phyloP scores from a whole-genome alignment of 2,329 filamentous ascomycete species.

The Didymellaceae sp. region DNA sequence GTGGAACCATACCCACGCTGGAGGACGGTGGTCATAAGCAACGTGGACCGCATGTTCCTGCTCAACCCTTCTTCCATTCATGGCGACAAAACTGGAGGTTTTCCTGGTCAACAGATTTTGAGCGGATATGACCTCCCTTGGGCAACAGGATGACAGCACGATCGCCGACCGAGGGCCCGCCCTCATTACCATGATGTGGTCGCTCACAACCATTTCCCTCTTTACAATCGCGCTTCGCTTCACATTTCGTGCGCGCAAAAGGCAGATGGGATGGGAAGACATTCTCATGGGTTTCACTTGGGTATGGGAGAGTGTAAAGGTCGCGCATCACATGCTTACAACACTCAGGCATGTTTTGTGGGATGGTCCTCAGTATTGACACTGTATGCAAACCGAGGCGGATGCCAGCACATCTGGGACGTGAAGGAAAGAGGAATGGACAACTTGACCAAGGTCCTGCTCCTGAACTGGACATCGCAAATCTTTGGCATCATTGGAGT shows the following conservation, averaged over 20 bases:
- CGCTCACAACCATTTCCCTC: neutral
- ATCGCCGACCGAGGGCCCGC: constrained; percentile 7
- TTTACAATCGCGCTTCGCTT: constrained; percentile 1
- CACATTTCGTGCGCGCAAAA: neutral
- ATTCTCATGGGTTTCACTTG: constrained; percentile 5
- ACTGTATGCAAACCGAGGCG: constrained; percentile 11
- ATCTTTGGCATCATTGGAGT: constrained; percentile 11
- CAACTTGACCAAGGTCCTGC: neutral
- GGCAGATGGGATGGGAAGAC: constrained; percentile 6
- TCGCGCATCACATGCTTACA: neutral
- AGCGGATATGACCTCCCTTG: neutral
- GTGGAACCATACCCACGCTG: neutral
- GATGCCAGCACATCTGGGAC: constrained; percentile 13
- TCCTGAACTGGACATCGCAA: constrained; percentile 7
- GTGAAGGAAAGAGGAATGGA: constrained; percentile 5
- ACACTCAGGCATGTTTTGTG: constrained; percentile 1
- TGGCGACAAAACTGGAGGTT: too few relatives aligned
- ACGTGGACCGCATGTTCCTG: too few relatives aligned
- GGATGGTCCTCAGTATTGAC: constrained; percentile 7
- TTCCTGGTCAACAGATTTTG: neutral
- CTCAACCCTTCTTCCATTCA: neutral
- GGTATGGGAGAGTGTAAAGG: neutral
- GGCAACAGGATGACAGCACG: neutral
- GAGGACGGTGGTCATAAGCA: neutral
- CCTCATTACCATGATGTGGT: constrained; percentile 10